Evolutionary conservation across 768 basidiomycete genomes (phyloP).

Genomic region (Psilocybe sp.): DNA sequence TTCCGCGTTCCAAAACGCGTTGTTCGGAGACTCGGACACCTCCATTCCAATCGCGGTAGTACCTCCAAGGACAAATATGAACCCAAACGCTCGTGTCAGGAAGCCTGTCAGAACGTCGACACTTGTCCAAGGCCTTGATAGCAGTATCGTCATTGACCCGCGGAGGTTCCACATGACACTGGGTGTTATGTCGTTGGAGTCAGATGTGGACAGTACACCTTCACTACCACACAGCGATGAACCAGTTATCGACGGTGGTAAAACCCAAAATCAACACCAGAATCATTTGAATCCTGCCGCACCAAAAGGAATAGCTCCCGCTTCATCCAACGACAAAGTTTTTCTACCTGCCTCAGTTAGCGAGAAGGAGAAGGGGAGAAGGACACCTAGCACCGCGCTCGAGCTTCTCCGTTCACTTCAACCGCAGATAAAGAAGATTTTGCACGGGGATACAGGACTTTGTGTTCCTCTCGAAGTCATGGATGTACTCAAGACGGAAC

Average conservation of each 20-base stretch:
- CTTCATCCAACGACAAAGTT: not conserved
- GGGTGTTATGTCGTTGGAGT: slow-evolving; percentile 64
- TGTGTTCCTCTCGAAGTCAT: slow-evolving; percentile 42
- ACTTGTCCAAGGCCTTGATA: slow-evolving; percentile 53
- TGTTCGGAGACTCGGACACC: slow-evolving; percentile 32
- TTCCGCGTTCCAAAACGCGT: slow-evolving; percentile 34
- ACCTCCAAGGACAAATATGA: not conserved
- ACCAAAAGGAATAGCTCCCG: not conserved
- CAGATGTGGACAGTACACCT: slow-evolving; percentile 8
- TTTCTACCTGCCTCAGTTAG: no score
- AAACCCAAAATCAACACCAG: no score
- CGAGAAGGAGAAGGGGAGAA: slow-evolving; percentile 1
- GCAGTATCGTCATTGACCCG: slow-evolving; percentile 54
- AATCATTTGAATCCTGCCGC: not conserved
- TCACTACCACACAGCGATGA: not conserved
- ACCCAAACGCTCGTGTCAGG: not conserved
- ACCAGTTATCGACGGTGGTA: no score
- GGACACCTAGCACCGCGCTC: slow-evolving; percentile 39
- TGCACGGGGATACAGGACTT: slow-evolving; percentile 23
- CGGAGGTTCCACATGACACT: slow-evolving; percentile 69
- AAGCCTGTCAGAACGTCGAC: slow-evolving; percentile 8
- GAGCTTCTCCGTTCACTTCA: slow-evolving; percentile 39
- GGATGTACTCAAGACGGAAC: slow-evolving; percentile 31
- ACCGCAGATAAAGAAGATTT: slow-evolving; percentile 39
- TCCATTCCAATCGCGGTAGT: not conserved